These are phyloP conservation scores for Cutaneotrichosporon sp. DNA, from an alignment of 1,284 basidiomycete genomes.

Conservation along the genomic window DNA sequence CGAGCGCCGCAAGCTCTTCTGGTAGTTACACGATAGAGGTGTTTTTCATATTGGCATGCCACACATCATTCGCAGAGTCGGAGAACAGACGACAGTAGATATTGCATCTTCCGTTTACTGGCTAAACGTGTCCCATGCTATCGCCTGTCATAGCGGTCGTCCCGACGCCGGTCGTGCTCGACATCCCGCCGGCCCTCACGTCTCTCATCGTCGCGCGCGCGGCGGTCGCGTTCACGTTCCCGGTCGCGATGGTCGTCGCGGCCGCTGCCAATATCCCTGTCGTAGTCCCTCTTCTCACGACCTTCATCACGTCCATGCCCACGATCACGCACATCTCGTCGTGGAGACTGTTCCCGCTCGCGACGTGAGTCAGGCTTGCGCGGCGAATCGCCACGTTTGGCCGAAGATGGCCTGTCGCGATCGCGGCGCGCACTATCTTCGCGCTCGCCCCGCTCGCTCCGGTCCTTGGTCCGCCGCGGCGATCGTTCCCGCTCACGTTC, in stretches of 20 bases:
- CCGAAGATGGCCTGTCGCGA: background rate
- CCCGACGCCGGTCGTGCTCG: background rate
- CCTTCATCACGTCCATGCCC: constrained; percentile 1
- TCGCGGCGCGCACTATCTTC: background rate
- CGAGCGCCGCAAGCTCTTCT: constrained; percentile 39
- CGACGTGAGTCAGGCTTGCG: background rate
- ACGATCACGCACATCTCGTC: background rate
- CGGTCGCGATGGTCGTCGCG: background rate
- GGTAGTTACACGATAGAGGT: constrained; percentile 34
- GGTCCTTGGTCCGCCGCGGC: background rate
- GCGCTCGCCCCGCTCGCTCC: background rate
- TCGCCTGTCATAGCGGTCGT: background rate
- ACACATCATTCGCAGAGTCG: background rate
- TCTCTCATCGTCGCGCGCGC: background rate
- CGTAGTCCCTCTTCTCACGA: constrained; percentile 1
- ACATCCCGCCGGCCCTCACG: background rate
- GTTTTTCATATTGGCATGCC: background rate
- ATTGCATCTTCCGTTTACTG: background rate
- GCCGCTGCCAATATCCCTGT: background rate
- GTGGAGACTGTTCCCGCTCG: background rate
- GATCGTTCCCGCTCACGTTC: background rate
- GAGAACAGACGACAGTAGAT: background rate
- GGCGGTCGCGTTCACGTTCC: background rate
- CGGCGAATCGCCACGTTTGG: background rate
- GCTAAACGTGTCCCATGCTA: too few species aligned